These are phyloP conservation scores for Halocafeteria seosinensis DNA, from an alignment of 108 stramenopile genomes.

Conservation along the genomic window DNA sequence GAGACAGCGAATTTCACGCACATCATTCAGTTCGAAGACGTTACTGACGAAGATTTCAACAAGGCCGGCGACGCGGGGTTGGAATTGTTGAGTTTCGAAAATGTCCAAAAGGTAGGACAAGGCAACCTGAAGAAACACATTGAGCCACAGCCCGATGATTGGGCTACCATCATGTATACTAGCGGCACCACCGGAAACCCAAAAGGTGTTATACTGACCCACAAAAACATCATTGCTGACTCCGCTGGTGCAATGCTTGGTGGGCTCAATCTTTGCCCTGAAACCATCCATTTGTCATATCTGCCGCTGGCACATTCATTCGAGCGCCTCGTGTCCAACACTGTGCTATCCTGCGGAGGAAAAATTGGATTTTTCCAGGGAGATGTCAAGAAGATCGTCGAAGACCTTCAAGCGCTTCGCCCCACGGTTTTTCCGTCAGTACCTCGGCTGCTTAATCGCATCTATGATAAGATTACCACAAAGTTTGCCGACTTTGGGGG, in stretches of 20 bases:
- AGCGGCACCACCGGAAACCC: constrained; percentile 72
- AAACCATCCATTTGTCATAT: constrained; percentile 74
- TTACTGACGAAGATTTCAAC: no score
- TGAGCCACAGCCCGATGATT: no score
- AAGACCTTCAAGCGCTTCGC: constrained; percentile 65
- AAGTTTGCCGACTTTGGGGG: neutral
- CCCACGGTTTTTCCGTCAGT: constrained; percentile 71
- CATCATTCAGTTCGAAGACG: no score
- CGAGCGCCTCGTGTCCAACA: constrained; percentile 53
- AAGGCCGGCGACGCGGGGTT: no score
- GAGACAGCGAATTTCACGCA: no score
- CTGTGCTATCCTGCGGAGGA: constrained; percentile 46
- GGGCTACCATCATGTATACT: constrained; percentile 90
- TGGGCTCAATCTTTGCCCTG: constrained; percentile 4
- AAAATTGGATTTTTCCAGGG: constrained; percentile 68
- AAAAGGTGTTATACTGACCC: constrained; percentile 82
- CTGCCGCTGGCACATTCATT: constrained; percentile 87
- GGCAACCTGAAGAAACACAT: no score
- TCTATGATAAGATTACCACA: constrained; percentile 47
- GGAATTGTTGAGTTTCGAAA: no score
- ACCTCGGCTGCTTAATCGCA: constrained; percentile 79
- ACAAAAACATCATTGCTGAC: no score
- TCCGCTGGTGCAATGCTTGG: constrained; percentile 11
- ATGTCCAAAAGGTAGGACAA: no score
- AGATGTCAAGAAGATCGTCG: constrained; percentile 50